These are phyloP conservation scores for Colletotrichum tropicale DNA, from an alignment of 2,329 filamentous ascomycete species.

Conservation along the genomic window DNA sequence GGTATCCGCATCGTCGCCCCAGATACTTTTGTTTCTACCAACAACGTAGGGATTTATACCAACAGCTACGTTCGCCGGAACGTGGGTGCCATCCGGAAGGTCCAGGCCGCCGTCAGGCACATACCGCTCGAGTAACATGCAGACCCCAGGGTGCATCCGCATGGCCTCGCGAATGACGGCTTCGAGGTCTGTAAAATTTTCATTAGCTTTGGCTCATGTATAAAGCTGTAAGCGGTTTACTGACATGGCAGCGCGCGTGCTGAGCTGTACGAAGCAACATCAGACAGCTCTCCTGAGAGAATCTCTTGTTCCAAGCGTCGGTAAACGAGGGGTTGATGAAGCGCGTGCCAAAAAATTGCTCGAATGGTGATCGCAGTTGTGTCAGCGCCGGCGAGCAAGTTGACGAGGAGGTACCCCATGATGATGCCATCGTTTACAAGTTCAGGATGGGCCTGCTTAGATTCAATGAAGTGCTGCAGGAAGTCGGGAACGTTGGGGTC, in stretches of 20 bases:
- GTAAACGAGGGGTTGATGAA: constrained; percentile 31
- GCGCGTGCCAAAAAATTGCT: constrained; percentile 38
- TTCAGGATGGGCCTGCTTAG: constrained; percentile 35
- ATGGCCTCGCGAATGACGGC: constrained; percentile 58
- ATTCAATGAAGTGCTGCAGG: constrained; percentile 37
- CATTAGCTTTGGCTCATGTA: constrained; percentile 27
- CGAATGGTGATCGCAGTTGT: constrained; percentile 38
- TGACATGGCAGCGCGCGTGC: constrained; percentile 34
- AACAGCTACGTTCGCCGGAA: constrained; percentile 40
- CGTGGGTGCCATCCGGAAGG: constrained; percentile 37
- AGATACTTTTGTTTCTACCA: constrained; percentile 41
- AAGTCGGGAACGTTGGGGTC: constrained; percentile 28
- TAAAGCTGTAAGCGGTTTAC: background rate
- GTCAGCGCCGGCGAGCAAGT: constrained; percentile 38
- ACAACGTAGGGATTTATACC: constrained; percentile 46
- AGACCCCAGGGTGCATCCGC: constrained; percentile 53
- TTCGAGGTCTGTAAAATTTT: constrained; percentile 43
- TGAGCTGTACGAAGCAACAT: constrained; percentile 25
- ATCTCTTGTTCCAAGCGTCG: constrained; percentile 40
- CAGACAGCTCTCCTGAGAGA: background rate
- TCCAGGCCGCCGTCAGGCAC: constrained; percentile 45
- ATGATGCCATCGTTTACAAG: constrained; percentile 37
- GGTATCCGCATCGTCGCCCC: constrained; percentile 46
- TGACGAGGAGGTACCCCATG: constrained; percentile 32
- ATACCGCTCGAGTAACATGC: constrained; percentile 52